A percentile compares a stretch with the other conserved stretches of the same genome.
Conservation (phyloP, 139 green algal species). For the Trebouxia sp. region DNA sequence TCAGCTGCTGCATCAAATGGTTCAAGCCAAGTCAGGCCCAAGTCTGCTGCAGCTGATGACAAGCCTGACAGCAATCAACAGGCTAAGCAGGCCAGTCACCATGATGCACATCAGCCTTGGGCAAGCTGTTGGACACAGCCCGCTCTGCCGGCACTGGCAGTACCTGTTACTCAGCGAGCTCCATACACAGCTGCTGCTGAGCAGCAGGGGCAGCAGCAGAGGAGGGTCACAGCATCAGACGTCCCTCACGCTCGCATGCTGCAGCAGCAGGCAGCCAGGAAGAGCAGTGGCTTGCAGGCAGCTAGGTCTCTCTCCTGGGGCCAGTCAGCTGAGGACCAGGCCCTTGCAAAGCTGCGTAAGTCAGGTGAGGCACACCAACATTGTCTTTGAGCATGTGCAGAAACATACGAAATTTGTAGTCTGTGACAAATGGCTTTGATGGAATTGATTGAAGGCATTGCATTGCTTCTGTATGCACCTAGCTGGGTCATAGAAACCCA, state of each 20-base stretch:
- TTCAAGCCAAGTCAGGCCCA: too few relatives aligned
- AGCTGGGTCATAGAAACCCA: too few relatives aligned
- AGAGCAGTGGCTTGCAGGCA: not conserved
- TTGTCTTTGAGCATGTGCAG: not conserved
- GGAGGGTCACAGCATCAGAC: not conserved
- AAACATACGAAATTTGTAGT: too few relatives aligned
- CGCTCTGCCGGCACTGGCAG: not conserved
- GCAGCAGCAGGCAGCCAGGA: not conserved
- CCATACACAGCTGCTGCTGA: too few relatives aligned
- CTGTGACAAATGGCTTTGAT: too few relatives aligned
- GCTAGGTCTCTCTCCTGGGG: slow-evolving; percentile 6
- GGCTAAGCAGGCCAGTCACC: not conserved
- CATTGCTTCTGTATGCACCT: too few relatives aligned
- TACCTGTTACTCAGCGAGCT: not conserved
- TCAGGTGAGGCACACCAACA: not conserved
- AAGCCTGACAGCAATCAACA: not conserved
- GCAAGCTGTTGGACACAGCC: not conserved
- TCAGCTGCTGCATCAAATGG: too few relatives aligned
- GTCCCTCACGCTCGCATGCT: not conserved
- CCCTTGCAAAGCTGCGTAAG: not conserved
- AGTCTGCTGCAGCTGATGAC: not conserved
- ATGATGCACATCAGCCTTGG: not conserved
- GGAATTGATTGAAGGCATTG: too few relatives aligned
- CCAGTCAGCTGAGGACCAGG: not conserved
- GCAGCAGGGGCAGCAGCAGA: too few relatives aligned